Evolutionary conservation across 2,329 filamentous ascomycete species (phyloP).

Genomic region (Curvularia sp.): DNA sequence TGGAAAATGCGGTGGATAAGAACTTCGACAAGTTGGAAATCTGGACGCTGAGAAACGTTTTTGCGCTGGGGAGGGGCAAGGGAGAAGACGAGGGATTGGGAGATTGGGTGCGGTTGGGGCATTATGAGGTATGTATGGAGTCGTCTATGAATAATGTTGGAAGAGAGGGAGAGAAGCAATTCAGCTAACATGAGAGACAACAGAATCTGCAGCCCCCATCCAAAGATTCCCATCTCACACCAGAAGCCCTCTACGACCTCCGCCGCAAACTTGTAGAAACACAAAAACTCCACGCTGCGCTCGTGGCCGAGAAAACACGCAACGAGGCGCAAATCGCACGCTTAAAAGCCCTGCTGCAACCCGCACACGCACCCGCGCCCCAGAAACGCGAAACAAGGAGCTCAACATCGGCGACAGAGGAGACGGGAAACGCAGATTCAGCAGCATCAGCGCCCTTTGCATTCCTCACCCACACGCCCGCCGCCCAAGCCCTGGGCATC

Average conservation of each 20-base stretch:
- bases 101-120: slow-evolving; percentile 79
- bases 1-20: slow-evolving; percentile 59
- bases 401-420: slow-evolving; percentile 20
- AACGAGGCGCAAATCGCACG: slow-evolving; percentile 75
- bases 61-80: slow-evolving; percentile 62
- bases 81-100: slow-evolving; percentile 62
- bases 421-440: not conserved
- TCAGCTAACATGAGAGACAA: slow-evolving; percentile 1
- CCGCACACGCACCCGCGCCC: slow-evolving; percentile 1
- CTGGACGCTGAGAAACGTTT: slow-evolving; percentile 82
- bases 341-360: slow-evolving; percentile 64
- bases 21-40: slow-evolving; percentile 67
- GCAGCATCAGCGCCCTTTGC: slow-evolving; percentile 53
- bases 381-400: slow-evolving; percentile 31
- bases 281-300: slow-evolving; percentile 73
- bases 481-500: slow-evolving; percentile 57
- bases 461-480: slow-evolving; percentile 62
- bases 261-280: slow-evolving; percentile 79
- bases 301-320: slow-evolving; percentile 72
- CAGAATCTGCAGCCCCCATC: slow-evolving; percentile 39
- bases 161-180: too few relatives aligned
- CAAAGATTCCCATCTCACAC: slow-evolving; percentile 58
- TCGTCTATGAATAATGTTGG: not conserved
- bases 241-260: slow-evolving; percentile 74
- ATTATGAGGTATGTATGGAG: slow-evolving; percentile 72